These are phyloP conservation scores for Passiflora organensis DNA, from an alignment of 345 rosid species.

Conservation along the genomic window DNA sequence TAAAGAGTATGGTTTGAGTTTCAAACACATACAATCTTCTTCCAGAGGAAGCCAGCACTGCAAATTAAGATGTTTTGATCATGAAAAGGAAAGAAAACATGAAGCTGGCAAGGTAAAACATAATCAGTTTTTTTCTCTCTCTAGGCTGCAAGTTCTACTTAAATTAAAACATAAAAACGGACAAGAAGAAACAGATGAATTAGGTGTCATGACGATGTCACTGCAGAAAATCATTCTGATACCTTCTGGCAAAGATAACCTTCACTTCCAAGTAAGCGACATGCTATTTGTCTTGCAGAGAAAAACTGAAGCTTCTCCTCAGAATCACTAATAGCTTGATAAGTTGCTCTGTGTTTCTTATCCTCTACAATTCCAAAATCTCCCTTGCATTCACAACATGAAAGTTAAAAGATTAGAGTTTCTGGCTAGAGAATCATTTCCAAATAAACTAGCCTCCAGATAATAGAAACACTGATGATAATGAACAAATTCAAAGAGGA, in stretches of 20 bases:
- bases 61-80: slow-evolving; percentile 10
- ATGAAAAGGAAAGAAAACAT: too few species aligned
- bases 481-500: too few species aligned
- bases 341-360: slow-evolving; percentile 86
- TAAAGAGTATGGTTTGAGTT: slow-evolving; percentile 47
- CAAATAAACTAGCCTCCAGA: background rate
- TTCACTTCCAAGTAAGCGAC: slow-evolving; percentile 82
- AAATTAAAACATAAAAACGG: background rate
- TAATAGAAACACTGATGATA: background rate
- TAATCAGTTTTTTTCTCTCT: too few species aligned
- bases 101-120: background rate
- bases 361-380: slow-evolving; percentile 65
- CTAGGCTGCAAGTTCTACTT: too few species aligned
- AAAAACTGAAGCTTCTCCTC: slow-evolving; percentile 70
- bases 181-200: too few species aligned
- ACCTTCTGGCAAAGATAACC: slow-evolving; percentile 95
- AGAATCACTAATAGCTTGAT: slow-evolving; percentile 66
- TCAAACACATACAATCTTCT: slow-evolving; percentile 89
- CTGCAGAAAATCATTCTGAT: slow-evolving; percentile 6
- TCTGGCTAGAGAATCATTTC: background rate
- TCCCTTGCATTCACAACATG: slow-evolving; percentile 41
- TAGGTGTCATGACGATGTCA: background rate
- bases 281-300: slow-evolving; percentile 85
- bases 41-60: slow-evolving; percentile 94
- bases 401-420: slow-evolving; percentile 1